Conservation (phyloP, 148 eudicot genomes). For the Heliosperma pusillum region DNA sequence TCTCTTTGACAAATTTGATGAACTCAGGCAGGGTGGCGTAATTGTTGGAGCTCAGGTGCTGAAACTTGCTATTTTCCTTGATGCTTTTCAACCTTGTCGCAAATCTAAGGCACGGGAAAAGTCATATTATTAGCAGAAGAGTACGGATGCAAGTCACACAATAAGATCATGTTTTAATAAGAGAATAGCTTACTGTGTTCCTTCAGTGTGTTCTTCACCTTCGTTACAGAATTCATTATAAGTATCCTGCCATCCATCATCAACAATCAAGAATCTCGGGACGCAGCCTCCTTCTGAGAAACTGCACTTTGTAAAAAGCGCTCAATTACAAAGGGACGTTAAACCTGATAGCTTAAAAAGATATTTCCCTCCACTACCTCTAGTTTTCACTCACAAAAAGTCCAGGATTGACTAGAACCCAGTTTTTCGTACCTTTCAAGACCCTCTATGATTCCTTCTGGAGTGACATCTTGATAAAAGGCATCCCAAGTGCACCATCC, state of each 20-base stretch:
- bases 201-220: constrained; percentile 40
- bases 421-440: constrained; percentile 45
- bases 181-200: constrained; percentile 37
- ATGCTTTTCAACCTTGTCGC: constrained; percentile 46
- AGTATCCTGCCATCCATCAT: constrained; percentile 74
- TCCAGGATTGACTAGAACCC: neutral
- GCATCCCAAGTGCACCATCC: constrained; percentile 83
- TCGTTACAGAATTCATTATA: constrained; percentile 42
- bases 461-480: constrained; percentile 54
- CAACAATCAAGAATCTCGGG: constrained; percentile 60
- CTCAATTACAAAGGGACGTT: constrained; percentile 1
- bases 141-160: neutral
- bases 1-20: constrained; percentile 47
- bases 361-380: constrained; percentile 5
- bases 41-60: constrained; percentile 28
- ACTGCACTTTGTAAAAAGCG: constrained; percentile 21
- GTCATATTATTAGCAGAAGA: neutral
- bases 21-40: constrained; percentile 47
- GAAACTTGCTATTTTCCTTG: constrained; percentile 48
- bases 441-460: constrained; percentile 50
- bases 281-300: constrained; percentile 49
- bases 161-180: neutral
- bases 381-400: neutral
- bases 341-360: constrained; percentile 7
- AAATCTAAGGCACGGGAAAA: constrained; percentile 31